Conservation (phyloP, 2,329 filamentous ascomycete genomes). For the Nakataea oryzae region DNA sequence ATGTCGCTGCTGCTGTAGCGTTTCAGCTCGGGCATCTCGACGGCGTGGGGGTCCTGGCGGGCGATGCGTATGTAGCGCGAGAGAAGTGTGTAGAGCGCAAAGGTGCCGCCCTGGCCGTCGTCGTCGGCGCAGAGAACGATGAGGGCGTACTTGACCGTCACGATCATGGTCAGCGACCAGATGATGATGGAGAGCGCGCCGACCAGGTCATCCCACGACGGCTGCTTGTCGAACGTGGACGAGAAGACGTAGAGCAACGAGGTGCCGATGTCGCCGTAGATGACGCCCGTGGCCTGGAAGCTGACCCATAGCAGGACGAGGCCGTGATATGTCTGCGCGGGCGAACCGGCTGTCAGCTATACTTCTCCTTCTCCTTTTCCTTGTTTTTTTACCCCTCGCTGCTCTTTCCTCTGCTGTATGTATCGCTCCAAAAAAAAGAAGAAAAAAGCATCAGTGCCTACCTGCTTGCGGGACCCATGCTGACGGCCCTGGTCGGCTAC, state of each 20-base stretch:
- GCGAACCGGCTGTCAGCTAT: too few relatives aligned
- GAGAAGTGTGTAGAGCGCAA: conserved; percentile 55
- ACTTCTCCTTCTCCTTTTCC: background rate
- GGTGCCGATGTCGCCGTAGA: conserved; percentile 57
- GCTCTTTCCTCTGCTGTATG: too few relatives aligned
- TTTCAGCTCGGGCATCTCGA: conserved; percentile 46
- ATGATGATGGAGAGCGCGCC: conserved; percentile 58
- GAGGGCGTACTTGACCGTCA: conserved; percentile 58
- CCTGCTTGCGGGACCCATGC: conserved; percentile 10
- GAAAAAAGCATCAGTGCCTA: conserved; percentile 6
- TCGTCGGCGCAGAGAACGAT: conserved; percentile 58
- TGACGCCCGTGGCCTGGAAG: conserved; percentile 55
- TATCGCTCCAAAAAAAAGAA: background rate
- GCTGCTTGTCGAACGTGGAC: conserved; percentile 50
- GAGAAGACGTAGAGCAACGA: conserved; percentile 63
- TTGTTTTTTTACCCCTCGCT: background rate
- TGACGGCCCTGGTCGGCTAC: conserved; percentile 8
- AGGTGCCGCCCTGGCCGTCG: conserved; percentile 62
- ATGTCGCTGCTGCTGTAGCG: conserved; percentile 48
- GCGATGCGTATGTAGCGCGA: conserved; percentile 52
- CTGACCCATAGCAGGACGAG: conserved; percentile 31
- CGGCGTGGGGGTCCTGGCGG: conserved; percentile 45
- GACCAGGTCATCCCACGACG: conserved; percentile 47
- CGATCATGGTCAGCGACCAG: conserved; percentile 59
- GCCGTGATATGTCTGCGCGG: conserved; percentile 12